phyloP scores from a whole-genome alignment of 2,329 filamentous ascomycete species.

The Colletotrichum euphorbiae region DNA sequence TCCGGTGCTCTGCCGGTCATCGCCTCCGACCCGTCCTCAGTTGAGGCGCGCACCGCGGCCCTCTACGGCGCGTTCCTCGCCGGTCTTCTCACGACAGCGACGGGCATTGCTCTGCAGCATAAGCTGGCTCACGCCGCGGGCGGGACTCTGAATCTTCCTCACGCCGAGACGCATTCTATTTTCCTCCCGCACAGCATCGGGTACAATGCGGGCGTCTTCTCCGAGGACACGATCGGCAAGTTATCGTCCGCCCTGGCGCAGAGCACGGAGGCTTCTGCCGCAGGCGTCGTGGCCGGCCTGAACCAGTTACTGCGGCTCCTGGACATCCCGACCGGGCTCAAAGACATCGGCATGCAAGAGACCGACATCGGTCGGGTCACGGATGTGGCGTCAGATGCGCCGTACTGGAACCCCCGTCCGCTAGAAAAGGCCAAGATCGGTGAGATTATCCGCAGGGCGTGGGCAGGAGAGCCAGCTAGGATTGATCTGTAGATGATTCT shows the following conservation, averaged over 20 bases:
- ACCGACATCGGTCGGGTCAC: constrained; percentile 67
- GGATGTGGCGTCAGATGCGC: constrained; percentile 65
- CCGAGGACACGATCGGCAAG: constrained; percentile 8
- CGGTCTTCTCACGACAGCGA: constrained; percentile 27
- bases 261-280: constrained; percentile 23
- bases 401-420: constrained; percentile 68
- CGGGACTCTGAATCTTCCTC: constrained; percentile 34
- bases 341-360: constrained; percentile 67
- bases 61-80: constrained; percentile 39
- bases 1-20: constrained; percentile 62
- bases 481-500: constrained; percentile 57
- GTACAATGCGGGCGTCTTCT: constrained; percentile 23
- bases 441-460: constrained; percentile 67
- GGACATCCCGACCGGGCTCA: constrained; percentile 62
- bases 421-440: constrained; percentile 62
- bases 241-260: constrained; percentile 26
- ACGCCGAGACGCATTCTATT: constrained; percentile 38
- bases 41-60: constrained; percentile 54
- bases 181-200: constrained; percentile 37
- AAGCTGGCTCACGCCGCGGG: constrained; percentile 37
- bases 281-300: constrained; percentile 33
- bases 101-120: constrained; percentile 37
- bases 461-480: constrained; percentile 66
- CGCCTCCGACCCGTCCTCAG: constrained; percentile 56
- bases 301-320: constrained; percentile 45